A percentile compares a stretch with the other conserved stretches of the same genome.
phyloP scores from a whole-genome alignment of 2,329 filamentous ascomycete genomes.

The Alternaria angustiovoidea region DNA sequence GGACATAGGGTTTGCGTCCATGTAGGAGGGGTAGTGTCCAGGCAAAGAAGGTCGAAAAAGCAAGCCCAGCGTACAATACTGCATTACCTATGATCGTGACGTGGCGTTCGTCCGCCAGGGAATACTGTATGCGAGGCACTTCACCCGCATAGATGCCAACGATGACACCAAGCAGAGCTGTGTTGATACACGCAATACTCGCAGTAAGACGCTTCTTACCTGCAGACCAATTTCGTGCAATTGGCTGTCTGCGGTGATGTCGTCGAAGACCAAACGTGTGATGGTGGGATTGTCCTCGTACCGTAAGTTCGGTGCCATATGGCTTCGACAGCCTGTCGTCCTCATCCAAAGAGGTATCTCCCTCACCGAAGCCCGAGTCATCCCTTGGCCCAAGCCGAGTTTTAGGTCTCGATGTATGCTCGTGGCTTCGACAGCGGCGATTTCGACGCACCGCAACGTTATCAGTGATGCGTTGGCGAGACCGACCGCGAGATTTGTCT shows the following conservation, averaged over 20 bases:
- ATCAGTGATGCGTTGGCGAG: conserved; percentile 18
- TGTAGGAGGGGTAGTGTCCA: conserved; percentile 80
- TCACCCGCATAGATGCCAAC: conserved; percentile 79
- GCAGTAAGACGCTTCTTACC: conserved; percentile 74
- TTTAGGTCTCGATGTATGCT: conserved; percentile 13
- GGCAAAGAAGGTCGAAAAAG: conserved; percentile 72
- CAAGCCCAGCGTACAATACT: conserved; percentile 74
- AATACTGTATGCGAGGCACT: conserved; percentile 81
- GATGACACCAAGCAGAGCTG: conserved; percentile 73
- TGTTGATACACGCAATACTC: conserved; percentile 74
- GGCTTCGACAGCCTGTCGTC: conserved; percentile 20
- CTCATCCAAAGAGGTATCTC: conserved; percentile 30
- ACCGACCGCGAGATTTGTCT: conserved; percentile 37
- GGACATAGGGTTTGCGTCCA: conserved; percentile 79
- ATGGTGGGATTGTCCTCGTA: conserved; percentile 35
- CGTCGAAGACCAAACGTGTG: conserved; percentile 53
- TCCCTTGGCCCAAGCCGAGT: conserved; percentile 8
- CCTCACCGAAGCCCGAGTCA: conserved; percentile 20
- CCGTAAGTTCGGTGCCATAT: conserved; percentile 30
- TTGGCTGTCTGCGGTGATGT: conserved; percentile 66
- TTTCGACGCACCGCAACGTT: conserved; percentile 15
- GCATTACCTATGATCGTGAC: conserved; percentile 76
- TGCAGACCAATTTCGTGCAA: conserved; percentile 76
- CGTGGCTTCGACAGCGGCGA: conserved; percentile 15
- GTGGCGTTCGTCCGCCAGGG: conserved; percentile 73